Evolutionary conservation across 345 rosid genomes (phyloP).

Genomic region (Atalantia buxifolia): DNA sequence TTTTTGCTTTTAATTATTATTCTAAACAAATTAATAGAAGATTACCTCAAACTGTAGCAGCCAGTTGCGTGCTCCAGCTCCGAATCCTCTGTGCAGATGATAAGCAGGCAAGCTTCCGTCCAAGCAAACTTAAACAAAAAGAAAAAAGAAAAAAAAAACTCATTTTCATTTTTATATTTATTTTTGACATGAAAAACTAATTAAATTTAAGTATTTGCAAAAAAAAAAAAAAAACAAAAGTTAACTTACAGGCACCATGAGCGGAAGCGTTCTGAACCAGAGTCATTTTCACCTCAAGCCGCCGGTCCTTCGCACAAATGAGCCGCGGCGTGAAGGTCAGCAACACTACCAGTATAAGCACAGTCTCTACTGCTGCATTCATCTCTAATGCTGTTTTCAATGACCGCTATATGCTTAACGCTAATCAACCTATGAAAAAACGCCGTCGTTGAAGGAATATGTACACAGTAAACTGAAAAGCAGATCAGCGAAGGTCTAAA

Average conservation of each 20-base stretch:
- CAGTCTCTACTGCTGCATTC: neutral
- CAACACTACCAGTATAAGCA: conserved; percentile 19
- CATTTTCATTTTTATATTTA: neutral
- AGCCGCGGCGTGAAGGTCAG: conserved; percentile 14
- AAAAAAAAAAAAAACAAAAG: conserved; percentile 2
- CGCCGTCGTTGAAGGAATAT: neutral
- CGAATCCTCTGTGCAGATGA: conserved; percentile 75
- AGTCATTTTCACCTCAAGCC: conserved; percentile 67
- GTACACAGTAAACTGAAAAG: neutral
- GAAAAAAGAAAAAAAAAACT: neutral
- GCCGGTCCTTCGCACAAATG: conserved; percentile 20
- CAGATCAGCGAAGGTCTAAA: neutral
- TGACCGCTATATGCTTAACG: neutral
- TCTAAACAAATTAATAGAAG: neutral
- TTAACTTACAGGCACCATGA: conserved; percentile 67
- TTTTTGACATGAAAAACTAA: neutral
- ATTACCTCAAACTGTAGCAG: conserved; percentile 89
- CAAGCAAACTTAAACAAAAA: conserved; percentile 57
- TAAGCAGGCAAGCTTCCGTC: conserved; percentile 97
- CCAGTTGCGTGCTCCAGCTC: conserved; percentile 79
- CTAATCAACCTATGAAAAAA: neutral
- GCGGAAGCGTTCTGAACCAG: conserved; percentile 59
- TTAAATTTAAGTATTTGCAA: neutral
- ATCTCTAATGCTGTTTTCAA: conserved; percentile 2
- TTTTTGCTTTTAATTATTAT: too few species aligned